Conservation (phyloP, 768 basidiomycete genomes). For the Galerina sulciceps region DNA sequence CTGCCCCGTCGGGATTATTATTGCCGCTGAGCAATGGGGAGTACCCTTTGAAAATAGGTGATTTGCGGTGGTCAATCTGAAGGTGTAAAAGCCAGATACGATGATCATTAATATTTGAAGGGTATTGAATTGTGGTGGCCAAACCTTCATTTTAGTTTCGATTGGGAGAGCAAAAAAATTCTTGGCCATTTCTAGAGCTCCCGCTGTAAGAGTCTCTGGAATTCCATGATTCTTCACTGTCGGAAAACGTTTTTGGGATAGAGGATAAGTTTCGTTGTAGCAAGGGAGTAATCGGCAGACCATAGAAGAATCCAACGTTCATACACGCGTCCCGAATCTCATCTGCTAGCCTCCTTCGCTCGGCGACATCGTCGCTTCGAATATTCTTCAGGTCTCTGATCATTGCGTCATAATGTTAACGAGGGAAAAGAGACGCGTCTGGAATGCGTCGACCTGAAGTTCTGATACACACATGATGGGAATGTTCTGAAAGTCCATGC, state of each 20-base stretch:
- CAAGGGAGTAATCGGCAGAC: slow-evolving; percentile 34
- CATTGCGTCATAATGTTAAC: background rate
- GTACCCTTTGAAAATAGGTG: slow-evolving; percentile 79
- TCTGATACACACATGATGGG: slow-evolving; percentile 39
- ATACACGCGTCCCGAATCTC: slow-evolving; percentile 78
- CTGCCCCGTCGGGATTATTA: slow-evolving; percentile 74
- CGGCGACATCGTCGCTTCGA: slow-evolving; percentile 35
- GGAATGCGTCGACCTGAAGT: background rate
- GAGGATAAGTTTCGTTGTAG: background rate
- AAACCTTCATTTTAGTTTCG: slow-evolving; percentile 69
- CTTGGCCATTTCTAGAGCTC: slow-evolving; percentile 51
- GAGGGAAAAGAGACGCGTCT: background rate
- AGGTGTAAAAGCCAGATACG: background rate
- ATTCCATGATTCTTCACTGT: slow-evolving; percentile 82
- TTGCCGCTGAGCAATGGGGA: slow-evolving; percentile 72
- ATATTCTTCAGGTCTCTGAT: slow-evolving; percentile 51
- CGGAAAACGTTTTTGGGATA: background rate
- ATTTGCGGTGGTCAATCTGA: slow-evolving; percentile 71
- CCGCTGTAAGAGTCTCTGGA: slow-evolving; percentile 49
- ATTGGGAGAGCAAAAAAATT: slow-evolving; percentile 70
- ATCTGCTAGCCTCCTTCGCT: slow-evolving; percentile 51
- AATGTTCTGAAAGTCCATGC: slow-evolving; percentile 36
- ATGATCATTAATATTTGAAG: background rate
- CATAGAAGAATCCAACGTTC: slow-evolving; percentile 85
- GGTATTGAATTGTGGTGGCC: background rate